phyloP scores from a whole-genome alignment of 2,329 filamentous ascomycete species.

The Alternaria postmessia region DNA sequence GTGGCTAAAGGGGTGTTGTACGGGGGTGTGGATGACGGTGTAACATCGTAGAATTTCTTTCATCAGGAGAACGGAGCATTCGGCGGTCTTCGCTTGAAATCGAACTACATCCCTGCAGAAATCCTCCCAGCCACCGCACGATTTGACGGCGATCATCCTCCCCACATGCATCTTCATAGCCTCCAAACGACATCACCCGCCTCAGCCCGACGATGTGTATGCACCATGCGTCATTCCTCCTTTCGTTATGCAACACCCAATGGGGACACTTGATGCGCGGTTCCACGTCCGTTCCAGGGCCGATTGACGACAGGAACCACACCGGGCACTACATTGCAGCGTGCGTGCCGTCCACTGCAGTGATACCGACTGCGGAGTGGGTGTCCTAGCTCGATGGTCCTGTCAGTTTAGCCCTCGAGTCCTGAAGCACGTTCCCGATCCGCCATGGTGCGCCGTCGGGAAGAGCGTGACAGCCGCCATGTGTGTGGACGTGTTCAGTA shows the following conservation, averaged over 20 bases:
- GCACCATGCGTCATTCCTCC: conserved; percentile 11
- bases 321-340: conserved; percentile 4
- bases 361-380: conserved; percentile 38
- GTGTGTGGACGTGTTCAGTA: conserved; percentile 42
- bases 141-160: conserved; percentile 40
- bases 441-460: conserved; percentile 19
- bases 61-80: conserved; percentile 27
- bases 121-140: conserved; percentile 42
- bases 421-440: conserved; percentile 29
- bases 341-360: conserved; percentile 28
- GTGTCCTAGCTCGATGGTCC: conserved; percentile 27
- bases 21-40: conserved; percentile 35
- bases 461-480: conserved; percentile 39
- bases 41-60: conserved; percentile 48
- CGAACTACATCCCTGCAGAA: conserved; percentile 27
- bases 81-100: conserved; percentile 25
- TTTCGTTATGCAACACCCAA: conserved; percentile 6
- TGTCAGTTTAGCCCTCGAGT: conserved; percentile 33
- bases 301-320: conserved; percentile 5
- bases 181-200: conserved; percentile 28
- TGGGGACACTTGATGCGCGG: conserved; percentile 2
- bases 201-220: conserved; percentile 12
- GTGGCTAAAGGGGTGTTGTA: conserved; percentile 40
- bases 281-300: conserved; percentile 9
- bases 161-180: conserved; percentile 29